phyloP scores from a whole-genome alignment of 2,329 filamentous ascomycete species.

The Ophiocordyceps camponoti-leonardi region DNA sequence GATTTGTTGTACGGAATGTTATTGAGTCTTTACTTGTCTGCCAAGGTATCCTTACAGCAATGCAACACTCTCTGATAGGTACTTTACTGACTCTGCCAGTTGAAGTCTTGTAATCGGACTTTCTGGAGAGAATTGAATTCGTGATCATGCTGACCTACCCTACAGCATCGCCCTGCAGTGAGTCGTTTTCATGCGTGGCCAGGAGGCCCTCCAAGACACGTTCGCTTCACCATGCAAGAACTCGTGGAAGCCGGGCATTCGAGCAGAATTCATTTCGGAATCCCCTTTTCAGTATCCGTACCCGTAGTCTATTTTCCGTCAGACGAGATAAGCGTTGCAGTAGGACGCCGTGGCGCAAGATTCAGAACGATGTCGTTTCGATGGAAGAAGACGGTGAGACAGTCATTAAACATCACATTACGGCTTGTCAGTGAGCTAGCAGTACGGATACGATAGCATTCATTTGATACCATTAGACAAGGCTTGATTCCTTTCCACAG shows the following conservation, averaged over 20 bases:
- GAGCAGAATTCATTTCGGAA: neutral
- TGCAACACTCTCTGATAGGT: no score
- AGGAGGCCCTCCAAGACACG: neutral
- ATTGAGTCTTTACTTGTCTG: no score
- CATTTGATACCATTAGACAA: no score
- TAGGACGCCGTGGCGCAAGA: neutral
- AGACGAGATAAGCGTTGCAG: neutral
- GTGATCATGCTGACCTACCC: neutral
- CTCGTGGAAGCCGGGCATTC: neutral
- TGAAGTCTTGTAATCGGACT: no score
- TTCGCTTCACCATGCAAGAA: neutral
- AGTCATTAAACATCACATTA: neutral
- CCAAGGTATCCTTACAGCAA: no score
- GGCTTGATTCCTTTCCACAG: no score
- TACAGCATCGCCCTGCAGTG: neutral
- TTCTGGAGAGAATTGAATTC: no score
- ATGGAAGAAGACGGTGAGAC: neutral
- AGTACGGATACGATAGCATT: no score
- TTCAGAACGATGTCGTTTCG: neutral
- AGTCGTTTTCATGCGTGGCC: neutral
- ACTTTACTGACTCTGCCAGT: no score
- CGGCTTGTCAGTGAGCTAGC: no score
- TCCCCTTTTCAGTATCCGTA: no score
- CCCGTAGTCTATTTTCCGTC: neutral
- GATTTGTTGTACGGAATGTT: no score